A percentile compares a stretch with the other conserved stretches of the same genome.
Conservation (phyloP, 2,329 filamentous ascomycete species). For the Ophiostoma sp. region DNA sequence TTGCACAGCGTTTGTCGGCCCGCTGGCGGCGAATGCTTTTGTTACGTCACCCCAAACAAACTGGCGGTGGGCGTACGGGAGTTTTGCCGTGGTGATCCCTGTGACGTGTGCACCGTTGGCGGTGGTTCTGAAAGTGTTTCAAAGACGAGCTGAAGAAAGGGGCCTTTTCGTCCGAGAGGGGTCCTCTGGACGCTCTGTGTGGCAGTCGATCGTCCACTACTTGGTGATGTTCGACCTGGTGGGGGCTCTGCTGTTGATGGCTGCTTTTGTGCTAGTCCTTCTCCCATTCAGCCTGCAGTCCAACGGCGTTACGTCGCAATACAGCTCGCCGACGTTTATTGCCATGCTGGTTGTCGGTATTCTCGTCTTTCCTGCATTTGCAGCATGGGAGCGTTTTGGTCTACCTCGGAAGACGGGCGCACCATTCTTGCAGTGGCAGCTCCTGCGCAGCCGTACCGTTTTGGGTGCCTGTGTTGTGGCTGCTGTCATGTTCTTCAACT, state of each 20-base stretch:
- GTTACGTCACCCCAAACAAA: conserved; percentile 46
- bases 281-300: conserved; percentile 64
- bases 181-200: conserved; percentile 44
- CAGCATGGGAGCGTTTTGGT: conserved; percentile 41
- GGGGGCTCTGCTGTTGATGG: conserved; percentile 63
- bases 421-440: conserved; percentile 45
- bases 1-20: conserved; percentile 64
- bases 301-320: conserved; percentile 42
- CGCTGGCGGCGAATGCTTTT: conserved; percentile 56
- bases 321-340: conserved; percentile 47
- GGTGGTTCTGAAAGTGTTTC: conserved; percentile 58
- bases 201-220: conserved; percentile 55
- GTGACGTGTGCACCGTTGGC: conserved; percentile 59
- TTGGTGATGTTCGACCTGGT: conserved; percentile 62
- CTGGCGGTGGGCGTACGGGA: conserved; percentile 69
- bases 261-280: conserved; percentile 63
- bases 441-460: conserved; percentile 52
- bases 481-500: conserved; percentile 29
- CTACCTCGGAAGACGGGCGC: conserved; percentile 34
- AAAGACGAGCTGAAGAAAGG: conserved; percentile 57
- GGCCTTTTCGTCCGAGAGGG: conserved; percentile 49
- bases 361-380: conserved; percentile 43
- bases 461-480: conserved; percentile 34
- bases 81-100: conserved; percentile 64
- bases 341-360: conserved; percentile 43